These are phyloP conservation scores for Tuber magnatum DNA, from an alignment of 495 filamentous ascomycete species.

Conservation along the genomic window DNA sequence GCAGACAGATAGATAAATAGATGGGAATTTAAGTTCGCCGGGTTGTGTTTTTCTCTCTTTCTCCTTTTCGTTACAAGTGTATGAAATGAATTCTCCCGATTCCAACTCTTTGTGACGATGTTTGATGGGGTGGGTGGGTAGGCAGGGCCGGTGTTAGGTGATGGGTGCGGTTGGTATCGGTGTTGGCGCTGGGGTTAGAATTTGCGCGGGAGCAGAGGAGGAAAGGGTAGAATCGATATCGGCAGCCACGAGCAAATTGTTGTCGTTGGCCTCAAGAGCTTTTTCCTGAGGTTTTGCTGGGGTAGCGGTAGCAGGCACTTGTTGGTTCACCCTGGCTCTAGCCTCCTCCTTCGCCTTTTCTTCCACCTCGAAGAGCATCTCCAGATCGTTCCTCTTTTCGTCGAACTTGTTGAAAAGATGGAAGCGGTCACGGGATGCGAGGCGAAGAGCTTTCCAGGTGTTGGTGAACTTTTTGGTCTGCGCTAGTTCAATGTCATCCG, in stretches of 20 bases:
- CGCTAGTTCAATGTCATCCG: conserved; percentile 61
- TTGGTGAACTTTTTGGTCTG: conserved; percentile 70
- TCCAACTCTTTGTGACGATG: not conserved
- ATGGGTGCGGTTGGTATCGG: not conserved
- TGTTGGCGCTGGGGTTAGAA: not conserved
- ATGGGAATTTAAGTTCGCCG: not conserved
- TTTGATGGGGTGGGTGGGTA: not conserved
- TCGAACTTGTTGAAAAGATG: conserved; percentile 73
- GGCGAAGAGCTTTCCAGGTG: conserved; percentile 76
- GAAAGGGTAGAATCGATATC: not conserved
- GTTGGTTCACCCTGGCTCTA: conserved; percentile 32
- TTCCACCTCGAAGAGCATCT: conserved; percentile 40
- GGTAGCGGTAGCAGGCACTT: conserved; percentile 4
- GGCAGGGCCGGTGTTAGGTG: not conserved
- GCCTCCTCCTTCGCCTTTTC: conserved; percentile 36
- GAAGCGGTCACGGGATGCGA: conserved; percentile 65
- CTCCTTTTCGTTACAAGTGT: not conserved
- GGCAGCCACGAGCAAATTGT: conserved; percentile 15
- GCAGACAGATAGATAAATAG: not conserved
- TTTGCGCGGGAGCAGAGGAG: not conserved
- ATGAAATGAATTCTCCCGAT: not conserved
- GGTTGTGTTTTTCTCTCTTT: not conserved
- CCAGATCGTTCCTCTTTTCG: conserved; percentile 38
- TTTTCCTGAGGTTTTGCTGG: conserved; percentile 18
- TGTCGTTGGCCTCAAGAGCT: conserved; percentile 23